Conservation (phyloP, 257 asterid genomes). For the Nicotiana undulata region DNA sequence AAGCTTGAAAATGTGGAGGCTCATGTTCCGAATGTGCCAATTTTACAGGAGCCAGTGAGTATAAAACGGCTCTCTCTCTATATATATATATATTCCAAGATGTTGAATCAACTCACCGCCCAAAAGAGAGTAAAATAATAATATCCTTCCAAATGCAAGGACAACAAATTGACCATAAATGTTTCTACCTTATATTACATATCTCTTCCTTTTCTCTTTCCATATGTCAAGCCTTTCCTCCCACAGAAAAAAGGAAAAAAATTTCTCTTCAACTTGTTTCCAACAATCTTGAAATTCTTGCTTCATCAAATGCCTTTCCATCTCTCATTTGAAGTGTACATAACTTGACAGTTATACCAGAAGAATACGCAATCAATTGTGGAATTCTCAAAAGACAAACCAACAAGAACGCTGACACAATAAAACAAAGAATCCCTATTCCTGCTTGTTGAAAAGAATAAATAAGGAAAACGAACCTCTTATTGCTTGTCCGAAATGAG, state of each 20-base stretch:
- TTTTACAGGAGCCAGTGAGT: too few species aligned
- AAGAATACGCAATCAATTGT: background rate
- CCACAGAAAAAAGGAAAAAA: background rate
- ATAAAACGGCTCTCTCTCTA: too few species aligned
- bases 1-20: too few species aligned
- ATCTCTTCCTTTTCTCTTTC: too few species aligned
- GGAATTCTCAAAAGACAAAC: background rate
- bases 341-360: background rate
- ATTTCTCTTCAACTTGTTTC: background rate
- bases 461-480: background rate
- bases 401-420: background rate
- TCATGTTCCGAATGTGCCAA: too few species aligned
- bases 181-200: too few species aligned
- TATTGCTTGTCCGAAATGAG: slow-evolving; percentile 13
- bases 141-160: too few species aligned
- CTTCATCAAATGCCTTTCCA: background rate
- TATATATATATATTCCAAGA: too few species aligned
- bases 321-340: background rate
- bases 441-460: background rate
- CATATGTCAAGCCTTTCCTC: too few species aligned
- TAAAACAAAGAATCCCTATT: background rate
- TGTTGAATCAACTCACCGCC: too few species aligned
- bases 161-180: too few species aligned
- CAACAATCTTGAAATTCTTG: background rate
- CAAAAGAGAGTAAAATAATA: too few species aligned